Percentiles rank a stretch among this genome's conserved stretches.
phyloP scores from a whole-genome alignment of 805 yeast species.

The Groenewaldozyma salmanticensis region DNA sequence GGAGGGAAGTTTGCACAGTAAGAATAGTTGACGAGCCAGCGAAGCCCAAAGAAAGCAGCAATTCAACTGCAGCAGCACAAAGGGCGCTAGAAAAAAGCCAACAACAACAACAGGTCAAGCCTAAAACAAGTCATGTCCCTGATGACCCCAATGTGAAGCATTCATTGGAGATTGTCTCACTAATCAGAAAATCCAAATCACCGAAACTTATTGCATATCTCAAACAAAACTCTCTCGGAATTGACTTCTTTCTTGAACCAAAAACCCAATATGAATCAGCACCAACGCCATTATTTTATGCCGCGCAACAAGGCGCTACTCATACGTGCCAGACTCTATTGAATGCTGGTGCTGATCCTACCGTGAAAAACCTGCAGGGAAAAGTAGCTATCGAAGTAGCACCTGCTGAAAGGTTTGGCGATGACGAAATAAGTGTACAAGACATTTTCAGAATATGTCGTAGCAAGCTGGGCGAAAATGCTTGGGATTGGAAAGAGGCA shows the following conservation, averaged over 20 bases:
- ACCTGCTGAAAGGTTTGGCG: constrained; percentile 31
- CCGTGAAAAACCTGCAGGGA: constrained; percentile 40
- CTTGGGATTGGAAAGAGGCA: constrained; percentile 60
- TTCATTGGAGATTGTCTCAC: constrained; percentile 46
- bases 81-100: constrained; percentile 22
- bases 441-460: constrained; percentile 63
- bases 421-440: constrained; percentile 46
- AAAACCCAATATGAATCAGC: constrained; percentile 37
- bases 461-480: constrained; percentile 53
- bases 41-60: constrained; percentile 1
- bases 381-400: constrained; percentile 65
- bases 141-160: constrained; percentile 34
- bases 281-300: constrained; percentile 75
- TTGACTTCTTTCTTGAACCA: constrained; percentile 51
- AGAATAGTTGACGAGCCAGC: constrained; percentile 32
- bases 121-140: constrained; percentile 14
- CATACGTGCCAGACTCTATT: constrained; percentile 58
- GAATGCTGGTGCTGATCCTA: constrained; percentile 59
- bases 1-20: constrained; percentile 67
- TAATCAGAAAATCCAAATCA: constrained; percentile 65
- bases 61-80: constrained; percentile 21
- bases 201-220: constrained; percentile 61
- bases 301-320: constrained; percentile 54
- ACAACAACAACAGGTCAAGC: constrained; percentile 20
- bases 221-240: constrained; percentile 44